Conservation (phyloP, 768 basidiomycete genomes). For the Serendipita sp. region DNA sequence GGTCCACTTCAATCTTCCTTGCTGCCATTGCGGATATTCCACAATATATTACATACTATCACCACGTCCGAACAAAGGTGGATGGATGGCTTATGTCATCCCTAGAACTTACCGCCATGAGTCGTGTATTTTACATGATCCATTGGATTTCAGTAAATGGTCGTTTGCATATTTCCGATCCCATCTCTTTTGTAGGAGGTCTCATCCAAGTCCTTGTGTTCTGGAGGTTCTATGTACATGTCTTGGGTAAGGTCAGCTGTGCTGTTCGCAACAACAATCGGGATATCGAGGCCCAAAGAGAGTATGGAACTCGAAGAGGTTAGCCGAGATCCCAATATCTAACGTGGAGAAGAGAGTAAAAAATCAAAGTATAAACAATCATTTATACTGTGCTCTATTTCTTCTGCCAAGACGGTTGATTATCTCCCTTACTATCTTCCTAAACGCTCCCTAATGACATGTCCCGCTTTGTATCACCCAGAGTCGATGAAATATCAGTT, state of each 20-base stretch:
- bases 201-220: not conserved
- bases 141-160: not conserved
- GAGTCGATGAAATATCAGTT: too few relatives aligned
- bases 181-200: not conserved
- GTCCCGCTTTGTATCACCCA: not conserved
- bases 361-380: too few relatives aligned
- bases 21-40: not conserved
- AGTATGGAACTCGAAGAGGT: not conserved
- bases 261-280: not conserved
- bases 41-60: conserved; percentile 1
- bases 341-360: not conserved
- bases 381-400: too few relatives aligned
- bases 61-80: not conserved
- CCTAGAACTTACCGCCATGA: not conserved
- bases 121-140: not conserved
- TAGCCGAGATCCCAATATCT: not conserved
- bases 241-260: not conserved
- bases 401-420: too few relatives aligned
- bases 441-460: not conserved
- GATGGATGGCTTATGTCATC: not conserved
- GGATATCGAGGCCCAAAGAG: not conserved
- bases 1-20: not conserved
- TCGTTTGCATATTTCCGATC: not conserved
- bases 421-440: not conserved
- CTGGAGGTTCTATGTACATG: not conserved